A percentile compares a stretch with the other conserved stretches of the same genome.
phyloP scores from a whole-genome alignment of 2,329 filamentous ascomycete species.

The Stagonosporopsis rhizophila region DNA sequence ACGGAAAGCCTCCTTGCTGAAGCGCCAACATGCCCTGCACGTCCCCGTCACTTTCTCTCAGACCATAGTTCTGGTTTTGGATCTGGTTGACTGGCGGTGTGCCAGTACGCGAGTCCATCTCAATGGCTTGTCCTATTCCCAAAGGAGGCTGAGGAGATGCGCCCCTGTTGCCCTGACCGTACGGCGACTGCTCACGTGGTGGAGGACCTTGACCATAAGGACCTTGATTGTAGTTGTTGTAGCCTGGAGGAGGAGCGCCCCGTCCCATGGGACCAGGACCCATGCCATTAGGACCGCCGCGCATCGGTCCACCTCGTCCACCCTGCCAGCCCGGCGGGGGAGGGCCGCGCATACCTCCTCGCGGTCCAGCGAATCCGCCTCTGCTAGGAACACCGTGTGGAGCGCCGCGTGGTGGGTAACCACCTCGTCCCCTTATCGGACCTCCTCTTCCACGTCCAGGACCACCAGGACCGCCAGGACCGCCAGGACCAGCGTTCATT shows the following conservation, averaged over 20 bases:
- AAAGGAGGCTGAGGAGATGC: slow-evolving; percentile 59
- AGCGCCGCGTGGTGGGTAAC: slow-evolving; percentile 46
- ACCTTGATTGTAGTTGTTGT: slow-evolving; percentile 45
- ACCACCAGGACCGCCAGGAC: slow-evolving; percentile 47
- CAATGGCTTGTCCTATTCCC: slow-evolving; percentile 70
- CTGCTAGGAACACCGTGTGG: slow-evolving; percentile 43
- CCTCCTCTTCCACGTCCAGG: slow-evolving; percentile 51
- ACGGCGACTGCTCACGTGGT: slow-evolving; percentile 47
- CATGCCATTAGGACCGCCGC: slow-evolving; percentile 40
- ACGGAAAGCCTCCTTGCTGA: slow-evolving; percentile 60
- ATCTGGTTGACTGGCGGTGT: slow-evolving; percentile 32
- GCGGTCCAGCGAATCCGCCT: slow-evolving; percentile 46
- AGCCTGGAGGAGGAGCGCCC: slow-evolving; percentile 53
- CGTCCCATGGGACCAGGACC: slow-evolving; percentile 49
- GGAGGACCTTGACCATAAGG: slow-evolving; percentile 38
- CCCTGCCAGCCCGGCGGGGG: slow-evolving; percentile 52
- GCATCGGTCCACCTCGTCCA: slow-evolving; percentile 43
- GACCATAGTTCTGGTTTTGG: slow-evolving; percentile 45
- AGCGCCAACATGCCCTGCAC: slow-evolving; percentile 76
- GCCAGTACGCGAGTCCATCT: slow-evolving; percentile 73
- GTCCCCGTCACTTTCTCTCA: slow-evolving; percentile 71
- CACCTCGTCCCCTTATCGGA: slow-evolving; percentile 49
- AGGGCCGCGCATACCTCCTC: slow-evolving; percentile 51
- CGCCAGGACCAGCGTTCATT: slow-evolving; percentile 50
- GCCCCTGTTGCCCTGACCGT: slow-evolving; percentile 55